These are phyloP conservation scores for Loxodes magnus DNA, from an alignment of 73 alveolate species.

Conservation along the genomic window DNA sequence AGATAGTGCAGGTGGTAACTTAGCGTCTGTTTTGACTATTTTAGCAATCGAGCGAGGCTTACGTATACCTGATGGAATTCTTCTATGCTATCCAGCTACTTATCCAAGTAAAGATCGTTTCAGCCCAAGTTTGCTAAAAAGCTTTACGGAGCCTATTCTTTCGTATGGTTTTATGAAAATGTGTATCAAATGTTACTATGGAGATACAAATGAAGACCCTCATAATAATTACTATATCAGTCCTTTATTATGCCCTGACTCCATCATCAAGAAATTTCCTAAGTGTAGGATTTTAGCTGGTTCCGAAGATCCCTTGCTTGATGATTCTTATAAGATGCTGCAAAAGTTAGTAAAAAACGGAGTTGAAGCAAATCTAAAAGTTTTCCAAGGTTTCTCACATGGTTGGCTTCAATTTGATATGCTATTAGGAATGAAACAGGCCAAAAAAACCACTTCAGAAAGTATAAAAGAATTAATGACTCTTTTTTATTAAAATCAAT, in stretches of 20 bases:
- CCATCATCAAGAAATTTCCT: conserved; percentile 39
- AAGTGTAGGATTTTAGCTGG: conserved; percentile 35
- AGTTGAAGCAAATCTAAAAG: not conserved
- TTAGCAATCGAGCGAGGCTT: conserved; percentile 52
- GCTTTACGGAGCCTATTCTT: conserved; percentile 55
- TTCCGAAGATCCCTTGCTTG: conserved; percentile 54
- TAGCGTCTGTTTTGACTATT: conserved; percentile 47
- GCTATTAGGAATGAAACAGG: too few species aligned
- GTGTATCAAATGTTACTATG: conserved; percentile 60
- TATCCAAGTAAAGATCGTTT: conserved; percentile 40
- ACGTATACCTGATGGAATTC: conserved; percentile 73
- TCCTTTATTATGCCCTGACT: conserved; percentile 29
- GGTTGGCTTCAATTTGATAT: too few species aligned
- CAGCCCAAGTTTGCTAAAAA: conserved; percentile 50
- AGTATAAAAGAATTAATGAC: too few species aligned
- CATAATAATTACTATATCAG: conserved; percentile 43
- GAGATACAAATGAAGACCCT: conserved; percentile 25
- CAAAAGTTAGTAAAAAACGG: conserved; percentile 19
- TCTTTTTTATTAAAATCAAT: too few species aligned
- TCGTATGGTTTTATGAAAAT: conserved; percentile 60
- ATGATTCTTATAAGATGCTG: conserved; percentile 45
- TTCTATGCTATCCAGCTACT: conserved; percentile 73
- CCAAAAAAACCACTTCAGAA: too few species aligned
- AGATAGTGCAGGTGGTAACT: conserved; percentile 79
- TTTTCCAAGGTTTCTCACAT: not conserved